Percentiles rank a stretch among this genome's conserved stretches.
Evolutionary conservation across 306 rosid genomes (phyloP).

Genomic region (Fragaria iinumae): DNA sequence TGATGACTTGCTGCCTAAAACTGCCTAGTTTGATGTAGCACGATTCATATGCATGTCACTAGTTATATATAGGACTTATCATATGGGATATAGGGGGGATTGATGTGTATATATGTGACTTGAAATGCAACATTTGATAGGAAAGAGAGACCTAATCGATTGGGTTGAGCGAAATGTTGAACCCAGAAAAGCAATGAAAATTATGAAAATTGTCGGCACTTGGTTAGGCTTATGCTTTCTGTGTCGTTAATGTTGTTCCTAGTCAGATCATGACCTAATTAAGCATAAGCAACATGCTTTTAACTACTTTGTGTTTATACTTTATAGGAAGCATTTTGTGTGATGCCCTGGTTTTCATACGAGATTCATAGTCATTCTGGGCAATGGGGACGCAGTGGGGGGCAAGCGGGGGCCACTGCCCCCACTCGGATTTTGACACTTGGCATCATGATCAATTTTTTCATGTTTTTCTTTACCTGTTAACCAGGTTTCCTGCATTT

Average conservation of each 20-base stretch:
- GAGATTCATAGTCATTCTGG: background rate
- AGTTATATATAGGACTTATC: background rate
- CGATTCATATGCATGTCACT: background rate
- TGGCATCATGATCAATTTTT: no score
- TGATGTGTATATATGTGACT: background rate
- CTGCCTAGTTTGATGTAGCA: no score
- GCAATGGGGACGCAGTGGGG: no score
- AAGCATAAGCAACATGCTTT: background rate
- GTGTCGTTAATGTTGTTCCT: constrained; percentile 15
- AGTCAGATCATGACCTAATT: constrained; percentile 18
- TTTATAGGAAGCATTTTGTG: constrained; percentile 10
- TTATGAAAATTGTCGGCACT: background rate
- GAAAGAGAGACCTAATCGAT: background rate
- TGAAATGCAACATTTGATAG: background rate
- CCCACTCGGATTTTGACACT: no score
- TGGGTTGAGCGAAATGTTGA: background rate
- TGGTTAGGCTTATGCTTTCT: background rate
- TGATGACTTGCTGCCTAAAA: no score
- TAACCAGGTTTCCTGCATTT: no score
- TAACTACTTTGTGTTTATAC: background rate
- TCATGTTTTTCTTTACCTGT: no score
- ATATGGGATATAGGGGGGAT: background rate
- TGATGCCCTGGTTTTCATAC: constrained; percentile 6
- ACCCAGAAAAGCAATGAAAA: background rate
- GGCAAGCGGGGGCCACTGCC: no score